Evolutionary conservation across 225 moss, liverwort and hornwort species (phyloP).

Genomic region (Bryoerythrophyllum caledonicum): DNA sequence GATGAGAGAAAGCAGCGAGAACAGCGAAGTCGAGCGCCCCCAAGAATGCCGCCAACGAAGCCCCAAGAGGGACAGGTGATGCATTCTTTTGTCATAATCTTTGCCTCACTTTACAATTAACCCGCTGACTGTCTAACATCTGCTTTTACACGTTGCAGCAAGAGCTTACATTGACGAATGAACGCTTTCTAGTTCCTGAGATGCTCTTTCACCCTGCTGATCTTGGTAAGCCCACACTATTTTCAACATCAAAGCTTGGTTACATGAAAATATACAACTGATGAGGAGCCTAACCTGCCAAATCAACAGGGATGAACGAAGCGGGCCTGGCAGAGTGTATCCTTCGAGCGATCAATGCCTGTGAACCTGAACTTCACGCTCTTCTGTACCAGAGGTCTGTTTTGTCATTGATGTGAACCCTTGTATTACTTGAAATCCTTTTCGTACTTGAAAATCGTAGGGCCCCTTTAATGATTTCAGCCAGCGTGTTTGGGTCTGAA

Average conservation of each 20-base stretch:
- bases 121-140: conserved; percentile 17
- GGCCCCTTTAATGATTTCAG: not conserved
- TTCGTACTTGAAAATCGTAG: not conserved
- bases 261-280: not conserved
- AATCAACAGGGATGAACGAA: conserved; percentile 88
- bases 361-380: conserved; percentile 73
- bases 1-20: conserved; percentile 27
- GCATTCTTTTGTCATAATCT: not conserved
- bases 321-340: conserved; percentile 96
- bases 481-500: conserved; percentile 4
- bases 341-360: conserved; percentile 81
- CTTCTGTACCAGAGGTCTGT: conserved; percentile 79
- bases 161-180: conserved; percentile 91
- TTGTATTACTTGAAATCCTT: not conserved
- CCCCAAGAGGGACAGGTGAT: conserved; percentile 53
- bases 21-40: conserved; percentile 31
- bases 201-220: conserved; percentile 97
- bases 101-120: not conserved
- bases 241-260: conserved; percentile 1
- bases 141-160: conserved; percentile 35
- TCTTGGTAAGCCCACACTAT: conserved; percentile 52
- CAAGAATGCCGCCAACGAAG: conserved; percentile 22
- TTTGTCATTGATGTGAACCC: conserved; percentile 7
- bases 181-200: conserved; percentile 97
- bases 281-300: conserved; percentile 3